Evolutionary conservation across 2,329 filamentous ascomycete genomes (phyloP).

Genomic region (Bipolaris gigantea): DNA sequence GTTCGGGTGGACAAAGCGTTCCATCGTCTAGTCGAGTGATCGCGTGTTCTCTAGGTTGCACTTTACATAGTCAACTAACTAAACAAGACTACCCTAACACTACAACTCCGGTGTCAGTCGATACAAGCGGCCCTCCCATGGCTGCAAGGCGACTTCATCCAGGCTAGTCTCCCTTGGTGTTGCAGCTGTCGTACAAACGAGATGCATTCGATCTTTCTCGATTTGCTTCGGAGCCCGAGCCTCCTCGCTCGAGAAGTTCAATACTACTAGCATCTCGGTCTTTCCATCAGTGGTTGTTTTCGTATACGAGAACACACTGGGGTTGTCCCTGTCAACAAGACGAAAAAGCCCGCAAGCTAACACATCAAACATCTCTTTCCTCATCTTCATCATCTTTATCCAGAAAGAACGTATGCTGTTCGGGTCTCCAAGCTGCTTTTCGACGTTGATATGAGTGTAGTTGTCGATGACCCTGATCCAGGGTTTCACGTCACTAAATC

Average conservation of each 20-base stretch:
- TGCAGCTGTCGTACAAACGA: neutral
- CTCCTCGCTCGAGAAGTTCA: conserved; percentile 43
- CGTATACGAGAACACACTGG: conserved; percentile 56
- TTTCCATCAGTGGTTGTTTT: conserved; percentile 38
- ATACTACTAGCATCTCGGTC: conserved; percentile 34
- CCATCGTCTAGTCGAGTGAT: no score
- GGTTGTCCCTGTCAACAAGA: conserved; percentile 55
- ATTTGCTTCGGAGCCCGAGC: neutral
- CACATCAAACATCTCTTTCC: conserved; percentile 53
- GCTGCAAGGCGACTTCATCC: neutral
- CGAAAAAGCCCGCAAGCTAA: conserved; percentile 70
- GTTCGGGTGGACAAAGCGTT: no score
- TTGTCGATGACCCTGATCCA: conserved; percentile 74
- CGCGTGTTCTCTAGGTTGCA: no score
- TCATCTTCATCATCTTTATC: conserved; percentile 62
- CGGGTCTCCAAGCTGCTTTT: conserved; percentile 52
- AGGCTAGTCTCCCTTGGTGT: neutral
- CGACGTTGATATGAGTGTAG: conserved; percentile 62
- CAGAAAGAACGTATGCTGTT: conserved; percentile 65
- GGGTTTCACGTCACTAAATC: conserved; percentile 47
- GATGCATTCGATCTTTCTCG: neutral
- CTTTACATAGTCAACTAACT: neutral
- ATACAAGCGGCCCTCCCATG: conserved; percentile 2
- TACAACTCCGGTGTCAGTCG: neutral
- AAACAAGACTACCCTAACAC: neutral